Evolutionary conservation across 1,139 yeast genomes (phyloP).

Genomic region (Geotrichum candidum): DNA sequence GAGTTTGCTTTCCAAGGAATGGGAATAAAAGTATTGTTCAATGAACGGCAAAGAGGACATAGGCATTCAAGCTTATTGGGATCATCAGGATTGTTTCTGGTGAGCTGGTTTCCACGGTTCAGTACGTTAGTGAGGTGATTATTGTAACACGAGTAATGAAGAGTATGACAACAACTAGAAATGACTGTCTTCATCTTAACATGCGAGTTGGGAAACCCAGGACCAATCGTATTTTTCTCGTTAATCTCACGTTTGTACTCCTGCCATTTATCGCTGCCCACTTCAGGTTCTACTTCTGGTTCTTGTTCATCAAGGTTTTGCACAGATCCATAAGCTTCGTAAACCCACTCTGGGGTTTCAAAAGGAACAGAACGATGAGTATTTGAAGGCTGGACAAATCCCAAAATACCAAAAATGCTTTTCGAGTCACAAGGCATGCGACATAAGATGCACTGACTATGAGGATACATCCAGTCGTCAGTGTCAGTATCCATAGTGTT

Average conservation of each 20-base stretch:
- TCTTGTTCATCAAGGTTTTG: slow-evolving; percentile 43
- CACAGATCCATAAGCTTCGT: slow-evolving; percentile 55
- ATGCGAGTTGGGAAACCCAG: slow-evolving; percentile 53
- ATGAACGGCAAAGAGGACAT: slow-evolving; percentile 87
- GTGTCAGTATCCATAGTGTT: slow-evolving; percentile 37
- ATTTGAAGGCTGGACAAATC: slow-evolving; percentile 54
- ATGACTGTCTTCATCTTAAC: slow-evolving; percentile 45
- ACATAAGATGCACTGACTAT: slow-evolving; percentile 78
- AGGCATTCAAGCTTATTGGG: slow-evolving; percentile 64
- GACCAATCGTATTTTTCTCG: slow-evolving; percentile 52
- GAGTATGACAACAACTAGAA: slow-evolving; percentile 89
- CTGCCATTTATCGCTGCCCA: slow-evolving; percentile 37
- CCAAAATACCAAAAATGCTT: slow-evolving; percentile 71
- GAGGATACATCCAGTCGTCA: slow-evolving; percentile 65
- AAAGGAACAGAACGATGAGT: slow-evolving; percentile 62
- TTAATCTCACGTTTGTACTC: slow-evolving; percentile 37
- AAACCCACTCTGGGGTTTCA: slow-evolving; percentile 57
- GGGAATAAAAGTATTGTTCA: slow-evolving; percentile 81
- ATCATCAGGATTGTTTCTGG: slow-evolving; percentile 77
- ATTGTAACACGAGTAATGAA: slow-evolving; percentile 75
- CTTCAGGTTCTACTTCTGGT: slow-evolving; percentile 28
- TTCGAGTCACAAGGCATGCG: slow-evolving; percentile 69
- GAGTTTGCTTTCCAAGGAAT: slow-evolving; percentile 42
- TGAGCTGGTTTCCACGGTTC: slow-evolving; percentile 59
- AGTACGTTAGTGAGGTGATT: slow-evolving; percentile 53